phyloP scores from a whole-genome alignment of 2,329 filamentous ascomycete species.

The Hypoxylon sp. region DNA sequence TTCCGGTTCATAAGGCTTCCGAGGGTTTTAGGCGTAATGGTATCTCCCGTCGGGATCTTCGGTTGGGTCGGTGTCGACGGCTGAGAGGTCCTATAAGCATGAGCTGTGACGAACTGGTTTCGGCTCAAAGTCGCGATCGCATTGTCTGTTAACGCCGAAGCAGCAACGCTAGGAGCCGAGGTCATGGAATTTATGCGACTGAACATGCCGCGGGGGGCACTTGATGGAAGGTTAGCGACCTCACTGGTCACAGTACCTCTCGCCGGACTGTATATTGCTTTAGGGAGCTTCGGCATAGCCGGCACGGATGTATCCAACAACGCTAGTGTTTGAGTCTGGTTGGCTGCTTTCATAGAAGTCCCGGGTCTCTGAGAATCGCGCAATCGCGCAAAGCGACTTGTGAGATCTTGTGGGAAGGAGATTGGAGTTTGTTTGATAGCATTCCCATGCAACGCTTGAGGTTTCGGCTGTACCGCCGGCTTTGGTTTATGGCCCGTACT shows the following conservation, averaged over 20 bases:
- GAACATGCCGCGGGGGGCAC: slow-evolving; percentile 74
- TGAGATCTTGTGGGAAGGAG: slow-evolving; percentile 64
- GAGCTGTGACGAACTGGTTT: slow-evolving; percentile 57
- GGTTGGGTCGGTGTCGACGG: slow-evolving; percentile 62
- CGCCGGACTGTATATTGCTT: slow-evolving; percentile 84
- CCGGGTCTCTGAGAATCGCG: slow-evolving; percentile 61
- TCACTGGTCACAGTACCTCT: slow-evolving; percentile 78
- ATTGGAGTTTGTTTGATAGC: slow-evolving; percentile 61
- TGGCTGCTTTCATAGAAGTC: slow-evolving; percentile 65
- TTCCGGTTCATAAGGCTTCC: slow-evolving; percentile 75
- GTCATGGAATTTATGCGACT: slow-evolving; percentile 70
- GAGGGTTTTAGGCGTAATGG: slow-evolving; percentile 78
- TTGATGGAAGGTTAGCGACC: slow-evolving; percentile 75
- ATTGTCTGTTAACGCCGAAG: slow-evolving; percentile 52
- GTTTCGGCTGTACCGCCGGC: slow-evolving; percentile 75
- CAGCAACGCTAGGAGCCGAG: slow-evolving; percentile 55
- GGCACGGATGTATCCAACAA: slow-evolving; percentile 68
- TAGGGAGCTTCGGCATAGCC: slow-evolving; percentile 77
- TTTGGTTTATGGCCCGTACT: slow-evolving; percentile 55
- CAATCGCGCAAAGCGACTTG: slow-evolving; percentile 71
- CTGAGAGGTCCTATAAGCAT: slow-evolving; percentile 50
- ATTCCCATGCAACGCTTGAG: slow-evolving; percentile 75
- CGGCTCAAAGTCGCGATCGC: slow-evolving; percentile 48
- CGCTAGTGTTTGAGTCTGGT: slow-evolving; percentile 59
- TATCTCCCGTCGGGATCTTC: slow-evolving; percentile 68